Evolutionary conservation across 1,284 basidiomycete species (phyloP).

Genomic region (Mycena sp.): DNA sequence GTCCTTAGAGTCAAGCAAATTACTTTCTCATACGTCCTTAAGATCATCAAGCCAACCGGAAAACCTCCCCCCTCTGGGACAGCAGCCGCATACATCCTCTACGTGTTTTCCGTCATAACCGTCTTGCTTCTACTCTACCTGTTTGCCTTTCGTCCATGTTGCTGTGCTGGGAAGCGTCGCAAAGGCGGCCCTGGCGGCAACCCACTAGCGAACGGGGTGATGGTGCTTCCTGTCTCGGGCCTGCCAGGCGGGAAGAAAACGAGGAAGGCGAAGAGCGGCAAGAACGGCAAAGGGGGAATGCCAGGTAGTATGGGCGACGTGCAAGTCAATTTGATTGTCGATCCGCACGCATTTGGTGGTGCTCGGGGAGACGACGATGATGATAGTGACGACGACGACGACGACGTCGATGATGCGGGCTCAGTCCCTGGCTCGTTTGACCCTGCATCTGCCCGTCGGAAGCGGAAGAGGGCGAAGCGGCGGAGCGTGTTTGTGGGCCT

Average conservation of each 20-base stretch:
- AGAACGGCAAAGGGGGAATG: slow-evolving; percentile 40
- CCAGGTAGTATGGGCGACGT: slow-evolving; percentile 50
- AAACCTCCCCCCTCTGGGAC: slow-evolving; percentile 65
- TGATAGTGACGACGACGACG: slow-evolving; percentile 44
- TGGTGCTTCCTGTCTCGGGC: slow-evolving; percentile 69
- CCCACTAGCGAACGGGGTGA: slow-evolving; percentile 59
- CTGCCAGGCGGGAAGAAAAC: slow-evolving; percentile 51
- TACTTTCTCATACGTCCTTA: slow-evolving; percentile 39
- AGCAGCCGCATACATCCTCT: slow-evolving; percentile 64
- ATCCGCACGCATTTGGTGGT: slow-evolving; percentile 64
- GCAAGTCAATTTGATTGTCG: slow-evolving; percentile 77
- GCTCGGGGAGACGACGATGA: slow-evolving; percentile 47
- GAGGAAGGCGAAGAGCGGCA: slow-evolving; percentile 47
- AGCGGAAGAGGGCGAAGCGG: slow-evolving; percentile 45
- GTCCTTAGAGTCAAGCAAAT: too few species aligned
- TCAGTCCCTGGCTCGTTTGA: slow-evolving; percentile 23
- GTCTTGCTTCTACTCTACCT: slow-evolving; percentile 61
- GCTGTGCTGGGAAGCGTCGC: slow-evolving; percentile 46
- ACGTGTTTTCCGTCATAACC: slow-evolving; percentile 63
- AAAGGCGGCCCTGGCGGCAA: slow-evolving; percentile 34
- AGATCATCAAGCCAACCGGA: slow-evolving; percentile 66
- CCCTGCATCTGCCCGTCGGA: slow-evolving; percentile 30
- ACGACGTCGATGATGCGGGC: slow-evolving; percentile 37
- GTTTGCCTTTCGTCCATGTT: slow-evolving; percentile 68
- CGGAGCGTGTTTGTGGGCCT: slow-evolving; percentile 66